A percentile compares a stretch with the other conserved stretches of the same genome.
Evolutionary conservation across 495 filamentous ascomycete genomes (phyloP).

Genomic region (Entonaema liquescens): DNA sequence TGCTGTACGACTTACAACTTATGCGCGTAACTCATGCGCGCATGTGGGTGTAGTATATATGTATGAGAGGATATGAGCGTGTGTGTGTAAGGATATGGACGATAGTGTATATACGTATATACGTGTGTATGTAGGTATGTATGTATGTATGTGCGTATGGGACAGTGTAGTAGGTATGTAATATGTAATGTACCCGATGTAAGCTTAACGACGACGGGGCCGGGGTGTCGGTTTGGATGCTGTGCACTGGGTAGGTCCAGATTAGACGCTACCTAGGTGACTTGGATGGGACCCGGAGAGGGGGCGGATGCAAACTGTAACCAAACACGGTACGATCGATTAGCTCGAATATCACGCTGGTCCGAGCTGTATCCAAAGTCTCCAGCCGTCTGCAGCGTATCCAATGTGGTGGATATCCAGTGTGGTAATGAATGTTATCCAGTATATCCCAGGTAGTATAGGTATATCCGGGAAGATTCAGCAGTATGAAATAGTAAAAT

Average conservation of each 20-base stretch:
- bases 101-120: not conserved
- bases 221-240: constrained; percentile 8
- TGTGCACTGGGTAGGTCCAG: constrained; percentile 14
- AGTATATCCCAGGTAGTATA: not conserved
- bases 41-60: not conserved
- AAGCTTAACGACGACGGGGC: constrained; percentile 25
- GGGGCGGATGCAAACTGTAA: not conserved
- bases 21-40: constrained; percentile 15
- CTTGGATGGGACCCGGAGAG: not conserved
- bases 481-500: constrained; percentile 10
- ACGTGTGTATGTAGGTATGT: not conserved
- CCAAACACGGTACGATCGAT: constrained; percentile 21
- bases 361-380: constrained; percentile 13
- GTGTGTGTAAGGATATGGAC: no score
- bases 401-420: not conserved
- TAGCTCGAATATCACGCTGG: constrained; percentile 20
- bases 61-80: not conserved
- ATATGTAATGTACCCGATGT: constrained; percentile 17
- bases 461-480: not conserved
- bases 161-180: not conserved
- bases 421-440: not conserved
- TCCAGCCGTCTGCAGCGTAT: not conserved
- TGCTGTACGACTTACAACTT: constrained; percentile 19
- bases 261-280: constrained; percentile 14
- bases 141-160: no score